phyloP scores from a whole-genome alignment of 306 rosid species.

The Sechiopsis laciniata region DNA sequence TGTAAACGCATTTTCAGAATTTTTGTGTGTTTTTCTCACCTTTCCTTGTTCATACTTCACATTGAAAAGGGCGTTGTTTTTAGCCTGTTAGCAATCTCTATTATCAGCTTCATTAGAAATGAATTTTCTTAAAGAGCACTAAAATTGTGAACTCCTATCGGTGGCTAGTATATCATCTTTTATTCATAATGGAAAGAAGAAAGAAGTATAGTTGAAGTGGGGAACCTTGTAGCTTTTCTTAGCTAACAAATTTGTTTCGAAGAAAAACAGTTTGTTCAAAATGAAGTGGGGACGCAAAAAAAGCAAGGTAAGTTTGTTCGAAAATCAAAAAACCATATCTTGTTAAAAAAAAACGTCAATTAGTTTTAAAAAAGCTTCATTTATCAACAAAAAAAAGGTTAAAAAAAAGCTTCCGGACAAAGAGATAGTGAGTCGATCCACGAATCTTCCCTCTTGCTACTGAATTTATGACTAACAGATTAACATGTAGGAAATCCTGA shows the following conservation, averaged over 20 bases:
- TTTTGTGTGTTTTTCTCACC: conserved; percentile 16
- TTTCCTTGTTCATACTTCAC: neutral
- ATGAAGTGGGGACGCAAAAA: too few relatives aligned
- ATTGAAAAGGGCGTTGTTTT: neutral
- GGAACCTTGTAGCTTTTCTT: neutral
- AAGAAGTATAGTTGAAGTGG: neutral
- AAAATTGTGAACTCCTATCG: conserved; percentile 5
- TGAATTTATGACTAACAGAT: neutral
- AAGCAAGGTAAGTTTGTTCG: too few relatives aligned
- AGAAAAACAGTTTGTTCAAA: too few relatives aligned
- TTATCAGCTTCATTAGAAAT: conserved; percentile 1
- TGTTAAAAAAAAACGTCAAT: too few relatives aligned
- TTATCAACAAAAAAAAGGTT: too few relatives aligned
- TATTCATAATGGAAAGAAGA: neutral
- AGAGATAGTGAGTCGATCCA: conserved; percentile 4
- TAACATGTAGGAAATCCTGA: neutral
- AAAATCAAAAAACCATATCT: too few relatives aligned
- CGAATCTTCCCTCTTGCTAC: neutral
- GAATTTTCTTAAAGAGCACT: neutral
- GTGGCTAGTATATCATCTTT: conserved; percentile 8
- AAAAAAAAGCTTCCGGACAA: neutral
- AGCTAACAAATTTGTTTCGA: too few relatives aligned
- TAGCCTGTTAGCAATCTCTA: neutral
- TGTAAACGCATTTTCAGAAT: conserved; percentile 42
- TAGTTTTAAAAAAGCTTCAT: too few relatives aligned